Evolutionary conservation across 2,329 filamentous ascomycete genomes (phyloP), one percentile per base, ranked within the genome.

Genomic region (Phialemoniopsis sp.): DNA sequence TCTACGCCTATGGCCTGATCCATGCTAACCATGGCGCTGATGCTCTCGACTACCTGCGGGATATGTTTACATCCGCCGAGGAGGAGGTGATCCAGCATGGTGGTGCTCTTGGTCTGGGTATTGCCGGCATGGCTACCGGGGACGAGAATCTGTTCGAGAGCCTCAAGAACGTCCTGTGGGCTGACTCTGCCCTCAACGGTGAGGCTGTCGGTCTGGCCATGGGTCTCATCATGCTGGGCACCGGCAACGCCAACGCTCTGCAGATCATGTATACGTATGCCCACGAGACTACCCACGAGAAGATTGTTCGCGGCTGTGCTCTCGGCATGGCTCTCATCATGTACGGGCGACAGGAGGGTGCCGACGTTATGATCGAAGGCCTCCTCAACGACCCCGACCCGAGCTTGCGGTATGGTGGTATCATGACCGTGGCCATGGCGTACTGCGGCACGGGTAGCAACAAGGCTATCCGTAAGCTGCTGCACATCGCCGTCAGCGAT

Each of bases 391-490:
- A 98, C 52, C 87, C 93, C 2, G 91, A 98, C 58, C 89, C 93
- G 50, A 91, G 89, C 8, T 74, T 98, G 45, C 82, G 93, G 50
- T 98, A 98, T 52, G 93, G 93, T 60, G 93, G 93, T 70, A 95
- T 98, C 62, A 89, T 98, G 81, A 95, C 93, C n/a, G 88, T 98
- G 42, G 93, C 93, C 37, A 74, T 98, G 59, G 93, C 93, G 14
- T 98, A 98, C 69, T 96, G 91, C 58, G 93, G 93, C 42, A 96
- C 88, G 31, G 88, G 91, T 49, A 96, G 90, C 77, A 98, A 98
- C 75, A 97, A 97, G 73, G 93, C 94, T 17, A 93, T 98, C 37
- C 85, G 94, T 39, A 95, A 93, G 66, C 76, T 98, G 21, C 80
- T 98, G 10, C 93, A 98, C 59, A 87, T 93, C 44, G 93, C 93